Evolutionary conservation across 768 basidiomycete species (phyloP), one percentile per base, ranked within the genome.

Genomic region (Pisolithus marmoratus): DNA sequence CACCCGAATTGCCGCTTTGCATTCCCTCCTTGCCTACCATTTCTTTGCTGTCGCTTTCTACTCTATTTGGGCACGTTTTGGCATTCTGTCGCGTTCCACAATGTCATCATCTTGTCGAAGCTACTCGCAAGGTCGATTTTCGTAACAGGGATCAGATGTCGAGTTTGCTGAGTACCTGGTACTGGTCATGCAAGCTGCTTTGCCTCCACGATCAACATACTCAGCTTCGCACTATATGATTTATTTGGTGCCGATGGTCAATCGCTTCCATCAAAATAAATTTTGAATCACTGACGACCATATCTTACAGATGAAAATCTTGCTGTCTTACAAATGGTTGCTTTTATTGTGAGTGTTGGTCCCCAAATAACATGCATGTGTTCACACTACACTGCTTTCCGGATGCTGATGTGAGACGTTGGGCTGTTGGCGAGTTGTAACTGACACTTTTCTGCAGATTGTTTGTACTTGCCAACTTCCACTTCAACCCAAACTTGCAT

Each of bases 21-120:
- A 93, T 0, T 55, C 80, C 11, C 72, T 92, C 41, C 82, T 99
- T 19, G 82, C 86, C 58, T 82, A 80, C 63, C 96, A 98, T 74
- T 99, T 99, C 73, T 99, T 95, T 76, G 73, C 79, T 24, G 96
- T 99, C 58, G 96, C 96, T 0, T 80, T 99, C 57, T 99, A 96
- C 71, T 84, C 94, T 2, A 85, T 97, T 63, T 98, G 85, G 82
- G 75, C 87, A 47, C 76, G n/a, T n/a, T n/a, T n/a, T n/a, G n/a
- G n/a, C n/a, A n/a, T n/a, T n/a, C n/a, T n/a, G n/a, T n/a, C n/a
- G n/a, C n/a, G n/a, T n/a, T n/a, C n/a, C n/a, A n/a, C n/a, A n/a
- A n/a, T n/a, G n/a, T n/a, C n/a, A n/a, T n/a, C n/a, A n/a, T n/a
- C n/a, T n/a, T n/a, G n/a, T n/a, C n/a, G n/a, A n/a, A n/a, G n/a